Base-by-base conservation (phyloP, 495 filamentous ascomycete genomes). In the Xylaria scruposa region DNA sequence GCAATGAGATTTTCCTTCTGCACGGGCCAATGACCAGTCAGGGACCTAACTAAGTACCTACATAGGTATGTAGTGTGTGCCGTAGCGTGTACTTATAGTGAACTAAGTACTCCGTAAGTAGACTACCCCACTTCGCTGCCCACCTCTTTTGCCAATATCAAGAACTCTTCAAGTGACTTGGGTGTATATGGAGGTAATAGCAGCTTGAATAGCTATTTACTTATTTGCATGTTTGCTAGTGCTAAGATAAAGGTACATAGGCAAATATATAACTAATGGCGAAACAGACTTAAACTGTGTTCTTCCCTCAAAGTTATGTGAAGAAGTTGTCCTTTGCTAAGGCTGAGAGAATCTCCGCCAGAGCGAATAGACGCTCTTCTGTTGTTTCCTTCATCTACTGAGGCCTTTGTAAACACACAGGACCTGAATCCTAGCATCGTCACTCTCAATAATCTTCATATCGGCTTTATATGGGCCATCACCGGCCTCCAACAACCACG, bases 21-120 rank as follows among this genome's bases (percentile, higher is more conserved):
- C 76, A 73, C 72, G 46, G 72, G 58, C 73, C 73, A 75, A 71
- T 71, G 10, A 13, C 12, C 24, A 40, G 26, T 7, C n/a, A 17
- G 26, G 42, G 42, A 7, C 51, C 24, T 31, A 31, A n/a, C n/a
- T n/a, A n/a, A n/a, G n/a, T n/a, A n/a, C n/a, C n/a, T n/a, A n/a
- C n/a, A n/a, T n/a, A n/a, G n/a, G n/a, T n/a, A n/a, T n/a, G n/a
- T 31, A 31, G 29, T 15, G 56, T 4, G 17, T 17, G 4, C 44
- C 15, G 46, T 49, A 21, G 17, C 19, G 19, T 49, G 46, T 49
- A n/a, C n/a, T n/a, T n/a, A 21, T 1, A 21, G 47, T 51, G 47
- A 1, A 51, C 47, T n/a, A 24, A 51, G 19, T 51, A 24, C 42
- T 15, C 42, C 13, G 36, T 31, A 31, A 31, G 29, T 31, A n/a